Conservation (phyloP, 208 protist species). For the Leishmania major region DNA sequence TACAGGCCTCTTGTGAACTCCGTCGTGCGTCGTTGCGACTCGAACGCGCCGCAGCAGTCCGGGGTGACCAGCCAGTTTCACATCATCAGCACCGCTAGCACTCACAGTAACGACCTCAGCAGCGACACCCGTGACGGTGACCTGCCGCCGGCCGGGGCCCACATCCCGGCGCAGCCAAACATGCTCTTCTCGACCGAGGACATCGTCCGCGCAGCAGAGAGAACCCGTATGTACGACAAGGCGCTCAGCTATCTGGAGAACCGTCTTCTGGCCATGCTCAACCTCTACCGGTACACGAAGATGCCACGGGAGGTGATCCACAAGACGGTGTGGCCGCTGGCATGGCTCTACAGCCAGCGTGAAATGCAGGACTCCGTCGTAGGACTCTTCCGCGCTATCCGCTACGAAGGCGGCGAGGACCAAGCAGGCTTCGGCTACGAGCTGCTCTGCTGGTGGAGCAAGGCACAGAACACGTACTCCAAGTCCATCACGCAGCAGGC, state of each 20-base stretch:
- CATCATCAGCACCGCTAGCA: slow-evolving; percentile 18
- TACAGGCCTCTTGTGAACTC: slow-evolving; percentile 37
- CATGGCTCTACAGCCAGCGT: slow-evolving; percentile 88
- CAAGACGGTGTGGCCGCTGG: slow-evolving; percentile 81
- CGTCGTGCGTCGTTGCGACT: slow-evolving; percentile 15
- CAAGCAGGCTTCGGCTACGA: slow-evolving; percentile 86
- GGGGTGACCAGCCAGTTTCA: slow-evolving; percentile 13
- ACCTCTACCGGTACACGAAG: slow-evolving; percentile 65
- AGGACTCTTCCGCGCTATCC: slow-evolving; percentile 83
- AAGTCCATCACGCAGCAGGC: slow-evolving; percentile 45
- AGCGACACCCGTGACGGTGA: slow-evolving; percentile 24
- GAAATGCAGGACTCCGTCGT: slow-evolving; percentile 93
- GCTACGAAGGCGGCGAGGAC: slow-evolving; percentile 73
- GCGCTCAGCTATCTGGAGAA: slow-evolving; percentile 88
- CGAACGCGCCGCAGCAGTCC: slow-evolving; percentile 8
- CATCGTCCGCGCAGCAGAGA: slow-evolving; percentile 83
- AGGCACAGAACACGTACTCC: slow-evolving; percentile 82
- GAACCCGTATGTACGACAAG: slow-evolving; percentile 91
- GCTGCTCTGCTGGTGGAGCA: slow-evolving; percentile 86
- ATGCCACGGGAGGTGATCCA: slow-evolving; percentile 81
- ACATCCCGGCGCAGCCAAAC: slow-evolving; percentile 55
- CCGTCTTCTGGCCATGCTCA: slow-evolving; percentile 63
- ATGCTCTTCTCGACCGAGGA: slow-evolving; percentile 85
- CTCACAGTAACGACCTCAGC: slow-evolving; percentile 21
- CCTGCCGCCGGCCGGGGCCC: slow-evolving; percentile 21